Conservation (phyloP, 1,284 basidiomycete species). For the Coriolopsis trogii region DNA sequence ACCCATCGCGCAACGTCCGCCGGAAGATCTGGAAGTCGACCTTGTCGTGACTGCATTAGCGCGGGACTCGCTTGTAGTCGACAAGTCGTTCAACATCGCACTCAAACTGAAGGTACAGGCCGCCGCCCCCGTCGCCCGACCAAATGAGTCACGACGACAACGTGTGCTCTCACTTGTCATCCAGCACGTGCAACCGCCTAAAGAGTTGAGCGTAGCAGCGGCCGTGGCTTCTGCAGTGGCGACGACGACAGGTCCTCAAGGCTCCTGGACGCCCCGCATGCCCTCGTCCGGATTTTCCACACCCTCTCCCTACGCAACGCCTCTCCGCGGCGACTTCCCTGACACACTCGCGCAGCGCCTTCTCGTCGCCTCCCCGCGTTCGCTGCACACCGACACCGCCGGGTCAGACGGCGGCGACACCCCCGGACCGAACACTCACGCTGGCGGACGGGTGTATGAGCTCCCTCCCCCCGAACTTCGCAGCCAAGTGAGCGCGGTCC, state of each 20-base stretch:
- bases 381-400: constrained; percentile 28
- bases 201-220: constrained; percentile 26
- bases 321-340: constrained; percentile 44
- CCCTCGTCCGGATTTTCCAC: constrained; percentile 52
- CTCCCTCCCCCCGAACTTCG: constrained; percentile 51
- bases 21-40: constrained; percentile 56
- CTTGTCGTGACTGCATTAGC: constrained; percentile 59
- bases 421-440: constrained; percentile 23
- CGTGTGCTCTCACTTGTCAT: constrained; percentile 57
- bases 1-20: constrained; percentile 10
- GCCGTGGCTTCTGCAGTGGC: constrained; percentile 21
- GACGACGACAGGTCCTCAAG: constrained; percentile 26
- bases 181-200: constrained; percentile 59
- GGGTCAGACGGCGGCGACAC: constrained; percentile 31
- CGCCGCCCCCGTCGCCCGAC: constrained; percentile 34
- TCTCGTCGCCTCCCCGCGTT: constrained; percentile 43
- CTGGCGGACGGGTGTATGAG: constrained; percentile 21
- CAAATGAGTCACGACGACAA: constrained; percentile 35
- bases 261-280: constrained; percentile 45
- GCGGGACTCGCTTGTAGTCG: constrained; percentile 46
- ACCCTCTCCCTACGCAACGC: constrained; percentile 45
- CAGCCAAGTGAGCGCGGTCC: constrained; percentile 32
- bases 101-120: constrained; percentile 55
- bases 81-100: constrained; percentile 59
- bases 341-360: constrained; percentile 52